These are phyloP conservation scores for Candida maltosa DNA, from an alignment of 805 yeast species.

Conservation along the genomic window DNA sequence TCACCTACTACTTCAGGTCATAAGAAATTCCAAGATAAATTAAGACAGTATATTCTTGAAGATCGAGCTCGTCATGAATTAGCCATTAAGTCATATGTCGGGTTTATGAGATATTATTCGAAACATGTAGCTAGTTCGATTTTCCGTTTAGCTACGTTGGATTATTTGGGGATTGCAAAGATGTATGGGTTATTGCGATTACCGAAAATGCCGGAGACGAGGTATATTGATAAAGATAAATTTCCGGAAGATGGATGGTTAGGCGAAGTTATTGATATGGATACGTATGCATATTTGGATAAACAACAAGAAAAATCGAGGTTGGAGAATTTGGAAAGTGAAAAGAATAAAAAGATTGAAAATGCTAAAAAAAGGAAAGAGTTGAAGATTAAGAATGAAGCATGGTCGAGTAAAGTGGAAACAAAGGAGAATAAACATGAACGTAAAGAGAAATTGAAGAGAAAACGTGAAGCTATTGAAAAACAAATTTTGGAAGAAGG, in stretches of 20 bases:
- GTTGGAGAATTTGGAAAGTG: slow-evolving; percentile 52
- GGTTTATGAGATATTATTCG: slow-evolving; percentile 76
- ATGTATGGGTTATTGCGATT: slow-evolving; percentile 78
- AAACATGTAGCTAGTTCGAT: slow-evolving; percentile 88
- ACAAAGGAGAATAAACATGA: slow-evolving; percentile 58
- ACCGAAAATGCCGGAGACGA: slow-evolving; percentile 93
- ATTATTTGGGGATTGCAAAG: slow-evolving; percentile 67
- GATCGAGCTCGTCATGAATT: slow-evolving; percentile 83
- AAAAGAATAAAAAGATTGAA: slow-evolving; percentile 30
- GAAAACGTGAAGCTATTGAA: slow-evolving; percentile 67
- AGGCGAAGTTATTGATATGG: slow-evolving; percentile 61
- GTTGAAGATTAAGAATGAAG: slow-evolving; percentile 50
- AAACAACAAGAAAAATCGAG: slow-evolving; percentile 61
- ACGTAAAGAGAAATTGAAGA: slow-evolving; percentile 66
- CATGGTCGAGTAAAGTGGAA: slow-evolving; percentile 78
- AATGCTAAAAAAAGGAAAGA: slow-evolving; percentile 44
- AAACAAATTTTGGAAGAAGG: slow-evolving; percentile 44
- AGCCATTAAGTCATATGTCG: slow-evolving; percentile 77
- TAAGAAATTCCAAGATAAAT: slow-evolving; percentile 18
- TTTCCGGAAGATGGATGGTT: slow-evolving; percentile 79
- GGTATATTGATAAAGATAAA: slow-evolving; percentile 41
- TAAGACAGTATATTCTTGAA: slow-evolving; percentile 54
- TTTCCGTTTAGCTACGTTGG: slow-evolving; percentile 69
- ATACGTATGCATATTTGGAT: slow-evolving; percentile 63
- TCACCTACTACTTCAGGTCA: slow-evolving; percentile 22